phyloP scores from a whole-genome alignment of 140 eudicot species.

The Bidens hawaiensis region DNA sequence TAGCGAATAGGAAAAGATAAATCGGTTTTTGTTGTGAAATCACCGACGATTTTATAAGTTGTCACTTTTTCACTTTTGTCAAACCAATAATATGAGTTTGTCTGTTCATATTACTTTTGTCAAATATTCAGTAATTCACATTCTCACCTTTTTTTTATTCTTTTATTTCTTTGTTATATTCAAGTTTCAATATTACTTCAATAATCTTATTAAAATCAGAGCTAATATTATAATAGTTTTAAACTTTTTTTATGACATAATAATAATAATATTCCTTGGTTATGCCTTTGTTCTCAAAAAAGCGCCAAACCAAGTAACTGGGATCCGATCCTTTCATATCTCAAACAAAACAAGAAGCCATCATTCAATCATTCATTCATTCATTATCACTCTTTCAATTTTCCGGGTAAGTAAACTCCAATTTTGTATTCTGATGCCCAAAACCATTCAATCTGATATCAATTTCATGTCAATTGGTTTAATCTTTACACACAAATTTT shows the following conservation, averaged over 20 bases:
- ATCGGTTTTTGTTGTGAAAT: no score
- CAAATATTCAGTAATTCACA: no score
- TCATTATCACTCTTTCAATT: slow-evolving; percentile 1
- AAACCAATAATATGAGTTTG: no score
- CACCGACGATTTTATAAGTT: no score
- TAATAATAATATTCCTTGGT: not conserved
- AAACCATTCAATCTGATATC: not conserved
- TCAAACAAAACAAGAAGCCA: slow-evolving; percentile 25
- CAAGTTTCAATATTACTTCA: no score
- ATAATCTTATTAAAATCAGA: no score
- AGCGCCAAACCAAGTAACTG: slow-evolving; percentile 14
- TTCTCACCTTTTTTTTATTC: no score
- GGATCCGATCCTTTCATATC: slow-evolving; percentile 33
- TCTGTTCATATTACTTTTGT: no score
- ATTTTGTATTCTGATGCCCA: not conserved
- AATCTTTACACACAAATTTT: not conserved
- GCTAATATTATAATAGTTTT: no score
- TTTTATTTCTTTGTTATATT: no score
- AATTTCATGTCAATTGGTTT: slow-evolving; percentile 3
- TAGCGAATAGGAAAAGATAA: no score
- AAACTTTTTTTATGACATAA: slow-evolving; percentile 21
- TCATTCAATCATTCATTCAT: slow-evolving; percentile 15
- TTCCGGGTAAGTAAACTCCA: slow-evolving; percentile 9
- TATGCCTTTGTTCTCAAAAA: slow-evolving; percentile 9
- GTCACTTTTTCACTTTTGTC: no score